Evolutionary conservation across 768 basidiomycete species (phyloP).

Genomic region (Mycena polygramma): DNA sequence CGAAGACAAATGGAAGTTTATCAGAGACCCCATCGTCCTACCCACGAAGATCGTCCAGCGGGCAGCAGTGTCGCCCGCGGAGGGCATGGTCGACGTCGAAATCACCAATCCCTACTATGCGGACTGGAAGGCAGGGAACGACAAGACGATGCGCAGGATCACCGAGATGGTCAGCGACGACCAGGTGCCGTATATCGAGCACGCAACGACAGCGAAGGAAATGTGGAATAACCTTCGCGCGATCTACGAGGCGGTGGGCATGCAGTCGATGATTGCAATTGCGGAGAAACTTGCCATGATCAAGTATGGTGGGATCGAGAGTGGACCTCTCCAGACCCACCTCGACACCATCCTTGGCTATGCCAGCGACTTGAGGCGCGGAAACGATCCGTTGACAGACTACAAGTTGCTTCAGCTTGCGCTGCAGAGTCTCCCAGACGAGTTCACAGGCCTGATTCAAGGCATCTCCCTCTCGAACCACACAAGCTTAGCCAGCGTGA

Average conservation of each 20-base stretch:
- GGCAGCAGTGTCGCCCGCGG: not conserved
- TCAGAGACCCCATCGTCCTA: not conserved
- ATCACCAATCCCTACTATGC: not conserved
- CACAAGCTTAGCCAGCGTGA: not conserved
- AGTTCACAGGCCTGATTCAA: not conserved
- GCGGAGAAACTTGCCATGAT: not conserved
- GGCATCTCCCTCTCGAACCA: not conserved
- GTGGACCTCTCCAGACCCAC: not conserved
- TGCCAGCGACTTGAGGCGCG: no score
- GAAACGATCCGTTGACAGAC: not conserved
- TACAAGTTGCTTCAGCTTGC: not conserved
- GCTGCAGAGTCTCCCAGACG: not conserved
- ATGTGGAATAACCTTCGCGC: not conserved
- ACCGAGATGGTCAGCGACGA: slow-evolving; percentile 3
- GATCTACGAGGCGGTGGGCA: not conserved
- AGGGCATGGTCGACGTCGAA: not conserved
- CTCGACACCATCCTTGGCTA: no score
- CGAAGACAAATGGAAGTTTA: slow-evolving; percentile 1
- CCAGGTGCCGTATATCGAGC: not conserved
- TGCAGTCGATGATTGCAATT: slow-evolving; percentile 11
- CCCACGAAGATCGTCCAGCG: not conserved
- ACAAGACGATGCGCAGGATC: not conserved
- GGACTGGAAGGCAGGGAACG: not conserved
- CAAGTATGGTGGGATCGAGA: slow-evolving; percentile 1
- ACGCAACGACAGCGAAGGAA: not conserved